These are phyloP conservation scores for Condylostoma magnum DNA, from an alignment of 169 alveolate species.

Conservation along the genomic window DNA sequence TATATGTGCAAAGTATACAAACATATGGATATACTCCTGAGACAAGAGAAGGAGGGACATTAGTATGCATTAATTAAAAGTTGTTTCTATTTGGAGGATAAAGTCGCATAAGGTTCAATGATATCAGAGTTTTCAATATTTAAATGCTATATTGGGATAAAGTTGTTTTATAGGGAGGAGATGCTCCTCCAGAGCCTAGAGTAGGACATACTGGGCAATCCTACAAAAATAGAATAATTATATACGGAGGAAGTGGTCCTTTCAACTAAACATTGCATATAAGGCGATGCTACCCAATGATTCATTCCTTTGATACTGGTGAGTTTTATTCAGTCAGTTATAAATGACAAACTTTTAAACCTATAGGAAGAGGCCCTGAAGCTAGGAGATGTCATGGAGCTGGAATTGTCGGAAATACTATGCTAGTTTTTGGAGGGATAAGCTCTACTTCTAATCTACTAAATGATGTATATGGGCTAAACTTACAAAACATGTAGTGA, in stretches of 20 bases:
- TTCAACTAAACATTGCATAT: conserved; percentile 2
- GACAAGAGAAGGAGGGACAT: not conserved
- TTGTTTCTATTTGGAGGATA: conserved; percentile 13
- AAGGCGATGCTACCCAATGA: not conserved
- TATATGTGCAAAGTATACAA: not conserved
- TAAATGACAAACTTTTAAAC: conserved; percentile 5
- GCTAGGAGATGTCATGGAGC: conserved; percentile 25
- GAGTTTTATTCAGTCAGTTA: no score
- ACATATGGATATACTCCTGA: not conserved
- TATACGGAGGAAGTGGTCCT: conserved; percentile 23
- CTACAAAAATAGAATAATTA: not conserved
- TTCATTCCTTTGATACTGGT: not conserved
- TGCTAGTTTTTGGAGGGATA: conserved; percentile 21
- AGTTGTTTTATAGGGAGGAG: not conserved
- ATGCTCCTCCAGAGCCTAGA: not conserved
- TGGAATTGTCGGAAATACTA: not conserved
- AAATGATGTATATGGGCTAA: not conserved
- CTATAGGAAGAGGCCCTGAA: conserved; percentile 17
- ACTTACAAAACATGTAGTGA: not conserved
- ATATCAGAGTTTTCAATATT: not conserved
- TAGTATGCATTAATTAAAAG: not conserved
- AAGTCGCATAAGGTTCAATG: not conserved
- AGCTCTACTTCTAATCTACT: not conserved
- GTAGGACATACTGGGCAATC: not conserved
- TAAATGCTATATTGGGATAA: not conserved